Evolutionary conservation across 805 yeast genomes (phyloP).

Genomic region (Yamadazyma paraphyllophila): DNA sequence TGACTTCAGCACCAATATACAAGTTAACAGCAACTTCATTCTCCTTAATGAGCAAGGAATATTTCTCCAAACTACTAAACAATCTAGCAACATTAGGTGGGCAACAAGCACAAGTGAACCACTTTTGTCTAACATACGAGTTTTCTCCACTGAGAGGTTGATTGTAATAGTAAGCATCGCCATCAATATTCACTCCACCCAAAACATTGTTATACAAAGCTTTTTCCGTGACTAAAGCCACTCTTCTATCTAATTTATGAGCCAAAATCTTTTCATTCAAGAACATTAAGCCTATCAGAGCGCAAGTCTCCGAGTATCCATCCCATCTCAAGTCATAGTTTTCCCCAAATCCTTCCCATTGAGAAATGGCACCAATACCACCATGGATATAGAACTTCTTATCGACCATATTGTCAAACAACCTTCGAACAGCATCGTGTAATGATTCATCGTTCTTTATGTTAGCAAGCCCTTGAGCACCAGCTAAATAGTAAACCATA

Average conservation of each 20-base stretch:
- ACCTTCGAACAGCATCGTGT: conserved; percentile 11
- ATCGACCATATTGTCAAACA: conserved; percentile 20
- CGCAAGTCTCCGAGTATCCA: conserved; percentile 25
- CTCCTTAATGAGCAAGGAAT: conserved; percentile 9
- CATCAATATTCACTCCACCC: conserved; percentile 22
- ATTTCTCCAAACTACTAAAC: conserved; percentile 20
- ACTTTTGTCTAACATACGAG: conserved; percentile 15
- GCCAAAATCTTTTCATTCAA: conserved; percentile 17
- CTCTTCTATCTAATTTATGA: conserved; percentile 13
- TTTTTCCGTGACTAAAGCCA: conserved; percentile 19
- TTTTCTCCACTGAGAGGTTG: conserved; percentile 18
- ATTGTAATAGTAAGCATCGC: conserved; percentile 19
- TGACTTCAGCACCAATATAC: conserved; percentile 14
- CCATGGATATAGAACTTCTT: conserved; percentile 21
- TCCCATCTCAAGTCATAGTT: conserved; percentile 20
- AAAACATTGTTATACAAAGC: conserved; percentile 21
- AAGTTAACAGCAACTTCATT: conserved; percentile 15
- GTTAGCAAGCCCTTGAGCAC: conserved; percentile 19
- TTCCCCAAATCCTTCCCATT: conserved; percentile 26
- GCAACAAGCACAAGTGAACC: conserved; percentile 23
- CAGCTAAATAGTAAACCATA: conserved; percentile 19
- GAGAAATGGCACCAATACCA: conserved; percentile 21
- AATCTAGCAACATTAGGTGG: conserved; percentile 25
- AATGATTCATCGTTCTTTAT: conserved; percentile 15
- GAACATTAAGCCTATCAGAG: conserved; percentile 21